Evolutionary conservation across 1,284 basidiomycete genomes (phyloP), one percentile per base, ranked within the genome.

Genomic region (Baeospora myosura): DNA sequence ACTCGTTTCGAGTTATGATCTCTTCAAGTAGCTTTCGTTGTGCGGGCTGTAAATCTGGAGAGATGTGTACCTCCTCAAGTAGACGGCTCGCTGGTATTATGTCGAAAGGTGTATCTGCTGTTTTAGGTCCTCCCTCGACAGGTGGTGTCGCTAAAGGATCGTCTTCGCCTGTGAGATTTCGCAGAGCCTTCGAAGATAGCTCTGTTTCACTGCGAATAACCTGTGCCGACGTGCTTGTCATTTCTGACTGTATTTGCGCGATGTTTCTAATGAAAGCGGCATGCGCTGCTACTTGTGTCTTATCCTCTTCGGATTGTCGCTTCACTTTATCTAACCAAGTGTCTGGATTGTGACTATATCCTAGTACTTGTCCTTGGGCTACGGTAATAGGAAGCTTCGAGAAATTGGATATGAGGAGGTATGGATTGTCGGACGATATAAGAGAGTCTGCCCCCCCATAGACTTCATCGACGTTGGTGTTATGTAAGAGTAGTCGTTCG

Each of bases 391-490:
- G 49, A 0, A 4, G 1, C 2, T 18, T 12, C 0, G 49, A 45
- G 20, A 50, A 50, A 20, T 52, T 52, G 8, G 49, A 44, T 4
- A 52, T 38, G 10, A 42, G 47, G 0, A 52, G 29, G 6, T 38
- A 18, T 0, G 48, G 46, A 2, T 45, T 35, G 2, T 44, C 38
- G 5, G 21, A 8, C 0, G 42, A 36, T 10, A 51, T 43, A 7
- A 49, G 42, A 1, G 48, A 28, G 23, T 48, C 46, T 2, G 50
- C 40, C 7, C 44, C 32, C 3, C 47, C 47, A 17, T 47, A 49
- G 3, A 49, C 23, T n/a, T 45, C 40, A 4, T 49, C 42, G 5
- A 7, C 22, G 26, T 46, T 45, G 3, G 38, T 39, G 17, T 38
- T 11, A 20, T 11, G 8, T 10, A 20, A 18, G n/a, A 36, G 25